A percentile compares a stretch with the other conserved stretches of the same genome.
Conservation (phyloP, 2,329 filamentous ascomycete species). For the Coniochaeta ligniaria region DNA sequence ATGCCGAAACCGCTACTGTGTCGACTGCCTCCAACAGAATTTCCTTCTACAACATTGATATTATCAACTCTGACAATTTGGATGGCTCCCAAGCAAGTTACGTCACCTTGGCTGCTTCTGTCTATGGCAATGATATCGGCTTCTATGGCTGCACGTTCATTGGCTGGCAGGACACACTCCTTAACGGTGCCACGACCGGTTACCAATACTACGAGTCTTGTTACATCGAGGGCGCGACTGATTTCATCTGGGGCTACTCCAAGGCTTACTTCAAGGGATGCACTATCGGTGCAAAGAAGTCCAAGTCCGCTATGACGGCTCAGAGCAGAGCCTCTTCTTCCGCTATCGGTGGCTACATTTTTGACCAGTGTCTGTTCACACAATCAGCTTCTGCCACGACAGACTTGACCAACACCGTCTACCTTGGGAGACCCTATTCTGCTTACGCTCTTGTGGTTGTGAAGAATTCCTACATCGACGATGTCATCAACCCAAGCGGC, state of each 20-base stretch:
- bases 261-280: no score
- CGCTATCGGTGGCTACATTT: constrained; percentile 31
- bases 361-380: constrained; percentile 36
- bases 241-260: constrained; percentile 10
- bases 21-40: constrained; percentile 29
- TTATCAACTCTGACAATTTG: constrained; percentile 20
- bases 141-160: constrained; percentile 33
- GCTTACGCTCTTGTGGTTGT: constrained; percentile 43
- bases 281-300: constrained; percentile 6
- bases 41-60: constrained; percentile 52
- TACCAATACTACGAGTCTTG: constrained; percentile 32
- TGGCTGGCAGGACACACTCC: constrained; percentile 36
- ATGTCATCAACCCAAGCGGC: constrained; percentile 43
- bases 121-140: constrained; percentile 25
- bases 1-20: constrained; percentile 38
- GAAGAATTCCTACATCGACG: constrained; percentile 36
- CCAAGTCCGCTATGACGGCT: constrained; percentile 30
- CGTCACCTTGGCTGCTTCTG: constrained; percentile 26
- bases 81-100: constrained; percentile 15
- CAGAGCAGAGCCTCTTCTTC: constrained; percentile 31
- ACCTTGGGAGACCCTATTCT: constrained; percentile 46
- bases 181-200: constrained; percentile 25
- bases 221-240: constrained; percentile 20
- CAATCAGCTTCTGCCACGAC: constrained; percentile 33
- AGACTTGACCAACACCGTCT: constrained; percentile 25